phyloP scores from a whole-genome alignment of 345 rosid species.

The Gossypium sturtianum region DNA sequence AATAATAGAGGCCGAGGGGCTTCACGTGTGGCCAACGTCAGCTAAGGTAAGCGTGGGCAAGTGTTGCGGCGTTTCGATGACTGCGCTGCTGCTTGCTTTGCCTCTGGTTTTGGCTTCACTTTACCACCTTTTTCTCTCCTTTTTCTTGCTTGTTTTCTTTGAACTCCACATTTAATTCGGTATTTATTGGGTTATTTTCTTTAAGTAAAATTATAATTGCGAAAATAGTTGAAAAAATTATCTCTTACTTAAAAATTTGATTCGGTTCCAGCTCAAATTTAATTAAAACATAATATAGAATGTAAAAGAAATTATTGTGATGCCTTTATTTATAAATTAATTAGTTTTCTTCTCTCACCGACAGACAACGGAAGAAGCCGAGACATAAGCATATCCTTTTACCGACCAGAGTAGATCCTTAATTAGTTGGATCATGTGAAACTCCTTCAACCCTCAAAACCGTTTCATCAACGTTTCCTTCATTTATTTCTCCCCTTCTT shows the following conservation, averaged over 20 bases:
- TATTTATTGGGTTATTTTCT: too few relatives aligned
- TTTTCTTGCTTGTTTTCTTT: not conserved
- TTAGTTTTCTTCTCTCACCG: not conserved
- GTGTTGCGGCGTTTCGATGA: constrained; percentile 48
- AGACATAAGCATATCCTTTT: not conserved
- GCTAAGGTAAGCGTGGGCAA: constrained; percentile 14
- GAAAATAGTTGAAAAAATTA: too few relatives aligned
- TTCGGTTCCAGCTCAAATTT: too few relatives aligned
- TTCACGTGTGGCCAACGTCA: constrained; percentile 47
- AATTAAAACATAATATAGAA: too few relatives aligned
- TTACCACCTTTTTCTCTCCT: not conserved
- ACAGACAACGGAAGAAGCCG: not conserved
- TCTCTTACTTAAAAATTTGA: too few relatives aligned
- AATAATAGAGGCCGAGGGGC: not conserved
- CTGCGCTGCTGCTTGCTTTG: constrained; percentile 19
- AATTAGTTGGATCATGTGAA: constrained; percentile 13
- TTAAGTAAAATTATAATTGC: too few relatives aligned
- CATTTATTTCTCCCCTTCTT: not conserved
- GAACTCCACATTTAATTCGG: not conserved
- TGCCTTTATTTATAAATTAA: not conserved
- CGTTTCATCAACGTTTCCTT: constrained; percentile 15
- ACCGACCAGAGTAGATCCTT: constrained; percentile 10
- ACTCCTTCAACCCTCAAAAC: not conserved
- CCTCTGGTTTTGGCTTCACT: not conserved
- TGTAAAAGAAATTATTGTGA: not conserved